phyloP scores from a whole-genome alignment of 2,329 filamentous ascomycete genomes.

The Cytospora chrysosperma region DNA sequence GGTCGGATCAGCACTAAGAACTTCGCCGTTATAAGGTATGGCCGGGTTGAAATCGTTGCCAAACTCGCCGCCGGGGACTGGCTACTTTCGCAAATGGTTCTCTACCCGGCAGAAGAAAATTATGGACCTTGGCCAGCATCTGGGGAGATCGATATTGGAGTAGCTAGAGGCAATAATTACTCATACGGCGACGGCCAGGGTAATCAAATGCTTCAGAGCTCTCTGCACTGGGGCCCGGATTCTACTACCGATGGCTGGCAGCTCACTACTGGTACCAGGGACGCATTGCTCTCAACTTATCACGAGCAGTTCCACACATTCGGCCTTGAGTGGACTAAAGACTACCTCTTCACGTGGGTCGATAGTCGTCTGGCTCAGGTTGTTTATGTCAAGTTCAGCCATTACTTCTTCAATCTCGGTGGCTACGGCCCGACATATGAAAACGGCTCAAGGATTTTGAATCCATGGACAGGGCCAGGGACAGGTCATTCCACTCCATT shows the following conservation, averaged over 20 bases:
- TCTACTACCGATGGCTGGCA: conserved; percentile 20
- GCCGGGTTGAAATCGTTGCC: conserved; percentile 20
- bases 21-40: conserved; percentile 22
- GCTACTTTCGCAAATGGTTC: conserved; percentile 23
- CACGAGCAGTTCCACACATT: conserved; percentile 19
- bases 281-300: conserved; percentile 15
- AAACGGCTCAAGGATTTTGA: conserved; percentile 13
- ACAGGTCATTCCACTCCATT: conserved; percentile 9
- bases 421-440: conserved; percentile 13
- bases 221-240: conserved; percentile 24
- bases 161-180: conserved; percentile 22
- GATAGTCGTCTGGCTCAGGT: conserved; percentile 23
- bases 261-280: conserved; percentile 10
- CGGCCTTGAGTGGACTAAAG: conserved; percentile 22
- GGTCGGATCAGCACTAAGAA: conserved; percentile 24
- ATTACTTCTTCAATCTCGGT: conserved; percentile 14
- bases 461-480: conserved; percentile 15
- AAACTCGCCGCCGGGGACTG: conserved; percentile 27
- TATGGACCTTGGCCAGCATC: conserved; percentile 25
- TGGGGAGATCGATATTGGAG: conserved; percentile 23
- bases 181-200: conserved; percentile 13
- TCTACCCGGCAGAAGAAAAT: conserved; percentile 21
- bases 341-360: conserved; percentile 24
- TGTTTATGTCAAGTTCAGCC: conserved; percentile 17
- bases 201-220: conserved; percentile 17